Evolutionary conservation across 2,329 filamentous ascomycete species (phyloP), one percentile per base, ranked within the genome.

Genomic region (Aspergillus spinulosporus): DNA sequence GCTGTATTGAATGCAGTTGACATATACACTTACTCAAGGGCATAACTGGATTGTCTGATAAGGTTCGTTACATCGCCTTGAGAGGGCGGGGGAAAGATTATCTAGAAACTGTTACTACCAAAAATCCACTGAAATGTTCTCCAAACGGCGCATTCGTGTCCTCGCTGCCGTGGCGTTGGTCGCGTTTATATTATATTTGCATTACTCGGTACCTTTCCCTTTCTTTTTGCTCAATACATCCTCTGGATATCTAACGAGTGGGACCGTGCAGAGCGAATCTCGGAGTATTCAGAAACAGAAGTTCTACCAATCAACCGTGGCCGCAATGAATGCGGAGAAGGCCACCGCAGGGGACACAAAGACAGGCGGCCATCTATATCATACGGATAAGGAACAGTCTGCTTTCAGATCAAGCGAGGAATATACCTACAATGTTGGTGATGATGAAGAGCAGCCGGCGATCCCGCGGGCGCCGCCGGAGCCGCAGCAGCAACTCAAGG

Each of bases 351-450:
- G 82, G 34, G 81, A 83, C 59, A 80, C 80, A 14, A 84, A 85
- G 56, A 86, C 74, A 53, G 74, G 87, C 11, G 78, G 91, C 57
- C 85, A 48, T 40, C n/a, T 29, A 34, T 12, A 26, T 15, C 26
- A 42, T 36, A 36, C 31, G 52, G 29, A 84, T 70, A 84, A 87
- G 48, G 87, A 90, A 8, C 88, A 88, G 69, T 80, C 86, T 39
- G 81, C 84, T 31, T 89, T 88, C 74, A 84, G 86, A 59, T 80
- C 81, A 45, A 87, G 86, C 43, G 87, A 89, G 66, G 80, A 84
- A 36, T 51, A 61, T 34, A 52, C 21, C 39, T 52, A 52, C 32
- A 32, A 46, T 26, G 47, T 47, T 21, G 60, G 90, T 11, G 65
- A 68, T 78, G 63, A 66, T 44, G 57, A 59, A 14, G 62, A 60